phyloP scores from a whole-genome alignment of 2,329 filamentous ascomycete genomes.

The Trichoderma koningii region DNA sequence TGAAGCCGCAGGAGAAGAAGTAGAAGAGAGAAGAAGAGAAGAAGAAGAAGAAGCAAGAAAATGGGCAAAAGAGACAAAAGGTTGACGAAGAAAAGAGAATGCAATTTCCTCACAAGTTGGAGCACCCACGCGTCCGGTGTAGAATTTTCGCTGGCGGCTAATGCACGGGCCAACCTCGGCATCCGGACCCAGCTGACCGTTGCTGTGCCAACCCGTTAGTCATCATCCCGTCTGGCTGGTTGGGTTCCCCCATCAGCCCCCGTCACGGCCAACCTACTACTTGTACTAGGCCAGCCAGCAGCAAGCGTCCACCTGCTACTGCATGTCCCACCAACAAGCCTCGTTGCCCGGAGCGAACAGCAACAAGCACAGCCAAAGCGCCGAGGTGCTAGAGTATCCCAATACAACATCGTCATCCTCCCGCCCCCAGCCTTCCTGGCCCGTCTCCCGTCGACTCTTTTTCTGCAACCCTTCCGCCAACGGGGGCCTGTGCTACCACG shows the following conservation, averaged over 20 bases:
- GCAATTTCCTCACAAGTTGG: background rate
- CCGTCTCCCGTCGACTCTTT: slow-evolving; percentile 4
- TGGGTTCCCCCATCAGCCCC: slow-evolving; percentile 27
- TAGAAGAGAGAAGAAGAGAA: slow-evolving; percentile 23
- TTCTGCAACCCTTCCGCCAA: slow-evolving; percentile 14
- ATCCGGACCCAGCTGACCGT: slow-evolving; percentile 30
- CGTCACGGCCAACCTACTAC: background rate
- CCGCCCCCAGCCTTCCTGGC: slow-evolving; percentile 14
- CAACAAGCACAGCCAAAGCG: slow-evolving; percentile 8
- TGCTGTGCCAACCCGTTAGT: slow-evolving; percentile 43
- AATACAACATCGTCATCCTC: slow-evolving; percentile 25
- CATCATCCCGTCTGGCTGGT: slow-evolving; percentile 26
- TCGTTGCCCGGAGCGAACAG: slow-evolving; percentile 29
- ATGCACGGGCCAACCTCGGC: slow-evolving; percentile 22
- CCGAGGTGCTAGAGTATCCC: too few species aligned
- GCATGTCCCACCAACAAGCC: slow-evolving; percentile 27
- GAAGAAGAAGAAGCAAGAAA: slow-evolving; percentile 14
- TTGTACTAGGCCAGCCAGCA: slow-evolving; percentile 19
- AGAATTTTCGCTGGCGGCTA: slow-evolving; percentile 19
- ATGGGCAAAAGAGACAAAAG: slow-evolving; percentile 24
- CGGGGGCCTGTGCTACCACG: slow-evolving; percentile 11
- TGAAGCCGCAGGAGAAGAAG: slow-evolving; percentile 1
- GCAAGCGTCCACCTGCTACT: slow-evolving; percentile 20
- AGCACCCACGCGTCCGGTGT: slow-evolving; percentile 12
- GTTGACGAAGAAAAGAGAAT: slow-evolving; percentile 41